Conservation (phyloP, 257 asterid species). For the Mentha longifolia region DNA sequence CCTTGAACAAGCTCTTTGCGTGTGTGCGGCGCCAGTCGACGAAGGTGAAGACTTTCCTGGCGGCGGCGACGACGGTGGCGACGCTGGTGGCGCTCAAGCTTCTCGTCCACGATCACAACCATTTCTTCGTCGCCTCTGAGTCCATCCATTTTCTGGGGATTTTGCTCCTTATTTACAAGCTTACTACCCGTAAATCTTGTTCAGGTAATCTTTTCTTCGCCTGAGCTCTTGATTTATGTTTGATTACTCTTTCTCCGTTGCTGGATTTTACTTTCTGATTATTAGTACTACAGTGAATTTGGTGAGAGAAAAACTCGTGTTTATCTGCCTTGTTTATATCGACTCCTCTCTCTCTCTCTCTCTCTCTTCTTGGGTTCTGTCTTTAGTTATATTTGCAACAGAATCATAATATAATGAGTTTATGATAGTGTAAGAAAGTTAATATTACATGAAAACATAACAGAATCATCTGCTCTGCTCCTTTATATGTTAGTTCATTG, state of each 20-base stretch:
- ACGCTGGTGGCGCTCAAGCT: conserved; percentile 69
- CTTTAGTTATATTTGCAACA: neutral
- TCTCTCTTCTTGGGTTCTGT: too few species aligned
- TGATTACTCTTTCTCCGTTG: neutral
- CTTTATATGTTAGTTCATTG: too few species aligned
- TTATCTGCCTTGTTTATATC: neutral
- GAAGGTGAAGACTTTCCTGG: conserved; percentile 68
- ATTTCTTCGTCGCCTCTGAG: conserved; percentile 70
- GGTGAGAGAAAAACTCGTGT: neutral
- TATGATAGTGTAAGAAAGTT: too few species aligned
- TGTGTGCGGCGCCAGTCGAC: conserved; percentile 85
- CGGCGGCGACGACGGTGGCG: conserved; percentile 36
- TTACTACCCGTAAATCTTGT: conserved; percentile 71
- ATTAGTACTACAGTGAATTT: neutral
- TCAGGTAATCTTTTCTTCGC: conserved; percentile 59
- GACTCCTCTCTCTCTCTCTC: neutral
- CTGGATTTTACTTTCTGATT: neutral
- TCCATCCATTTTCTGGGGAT: conserved; percentile 69
- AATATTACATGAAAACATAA: too few species aligned
- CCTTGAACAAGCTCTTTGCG: conserved; percentile 62
- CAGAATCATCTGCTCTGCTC: too few species aligned
- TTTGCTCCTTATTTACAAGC: conserved; percentile 77
- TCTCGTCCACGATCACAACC: conserved; percentile 53
- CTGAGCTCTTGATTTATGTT: neutral
- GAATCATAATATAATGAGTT: too few species aligned